Percentiles rank a stretch among this genome's conserved stretches.
phyloP scores from a whole-genome alignment of 345 rosid genomes.

The Brassica cretica region DNA sequence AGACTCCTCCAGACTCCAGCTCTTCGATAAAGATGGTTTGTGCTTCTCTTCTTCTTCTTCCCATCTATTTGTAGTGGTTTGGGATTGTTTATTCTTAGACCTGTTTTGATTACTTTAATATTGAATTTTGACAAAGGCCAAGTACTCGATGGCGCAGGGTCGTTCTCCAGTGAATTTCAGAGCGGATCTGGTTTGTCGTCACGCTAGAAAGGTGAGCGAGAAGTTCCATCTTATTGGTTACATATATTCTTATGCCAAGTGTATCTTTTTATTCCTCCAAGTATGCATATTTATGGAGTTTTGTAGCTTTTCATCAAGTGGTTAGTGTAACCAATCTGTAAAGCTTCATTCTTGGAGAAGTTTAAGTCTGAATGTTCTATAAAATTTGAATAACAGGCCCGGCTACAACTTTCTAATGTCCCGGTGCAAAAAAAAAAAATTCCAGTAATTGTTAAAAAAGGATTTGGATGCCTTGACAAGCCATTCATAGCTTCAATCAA shows the following conservation, averaged over 20 bases:
- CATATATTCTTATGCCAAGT: no score
- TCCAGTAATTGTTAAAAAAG: no score
- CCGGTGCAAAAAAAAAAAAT: no score
- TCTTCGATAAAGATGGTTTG: slow-evolving; percentile 67
- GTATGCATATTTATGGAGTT: slow-evolving; percentile 8
- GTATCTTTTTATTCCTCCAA: not conserved
- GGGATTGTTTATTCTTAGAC: slow-evolving; percentile 21
- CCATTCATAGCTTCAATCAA: not conserved
- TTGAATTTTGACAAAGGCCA: slow-evolving; percentile 57
- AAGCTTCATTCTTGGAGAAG: not conserved
- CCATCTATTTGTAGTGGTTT: not conserved
- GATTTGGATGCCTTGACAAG: not conserved
- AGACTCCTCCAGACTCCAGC: slow-evolving; percentile 54
- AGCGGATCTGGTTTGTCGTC: slow-evolving; percentile 95
- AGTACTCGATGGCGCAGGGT: slow-evolving; percentile 64
- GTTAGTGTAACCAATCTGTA: not conserved
- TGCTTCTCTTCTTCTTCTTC: not conserved
- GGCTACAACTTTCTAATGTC: no score
- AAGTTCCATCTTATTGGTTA: slow-evolving; percentile 1
- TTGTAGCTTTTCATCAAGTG: slow-evolving; percentile 8
- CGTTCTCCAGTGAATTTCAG: slow-evolving; percentile 69
- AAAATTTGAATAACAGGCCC: no score
- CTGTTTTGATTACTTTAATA: slow-evolving; percentile 17
- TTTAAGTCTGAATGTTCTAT: not conserved
- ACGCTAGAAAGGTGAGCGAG: slow-evolving; percentile 72